Base-by-base conservation (phyloP, 257 asterid species). In the Nicotiana obtusifolia region DNA sequence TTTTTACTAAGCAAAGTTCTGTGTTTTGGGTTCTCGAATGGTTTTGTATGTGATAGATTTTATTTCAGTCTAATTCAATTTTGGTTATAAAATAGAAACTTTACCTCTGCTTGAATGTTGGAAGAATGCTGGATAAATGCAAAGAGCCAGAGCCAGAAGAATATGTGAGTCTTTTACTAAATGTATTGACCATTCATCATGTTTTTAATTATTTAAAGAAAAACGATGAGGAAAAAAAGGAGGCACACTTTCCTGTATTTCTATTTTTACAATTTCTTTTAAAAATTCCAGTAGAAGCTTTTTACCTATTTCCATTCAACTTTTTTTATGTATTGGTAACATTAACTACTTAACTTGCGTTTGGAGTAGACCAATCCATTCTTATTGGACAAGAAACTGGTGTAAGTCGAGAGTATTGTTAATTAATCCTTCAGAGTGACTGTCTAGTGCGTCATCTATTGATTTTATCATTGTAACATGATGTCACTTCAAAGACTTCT, bases 351-450 rank as follows among this genome's bases (percentile, higher is more conserved):
- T 1, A 6, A 15, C 41, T 49, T 49, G 5, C 80, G 22, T 75
- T 2, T 49, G 80, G 80, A 16, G 61, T 75, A 26, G 26, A 75
- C 10, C 0, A 9, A 16, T 52, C 57, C 20, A 49, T 26, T 9
- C 13, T 49, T 75, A 49, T 49, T 75, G 62, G 79, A 44, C 56
- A 73, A 73, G 26, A 75, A 47, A 75, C 16, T 75, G 5, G 64
- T 15, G 33, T 7, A 17, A 49, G 15, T 24, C 22, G 0, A 73
- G 14, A 22, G 17, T 15, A n/a, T 47, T 61, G 9, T 47, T 73
- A 26, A 26, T 26, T 75, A 49, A 28, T 82, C 83, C 75, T 82
- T 75, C 17, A 28, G 57, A 77, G 47, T 56, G 82, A 61, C 20
- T 59, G 30, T 80, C 78, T 73, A 30, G 66, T 11, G 10, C 17